Percentiles rank a stretch among this genome's conserved stretches.
Evolutionary conservation across 495 filamentous ascomycete species (phyloP).

Genomic region (Penicillium paradoxum): DNA sequence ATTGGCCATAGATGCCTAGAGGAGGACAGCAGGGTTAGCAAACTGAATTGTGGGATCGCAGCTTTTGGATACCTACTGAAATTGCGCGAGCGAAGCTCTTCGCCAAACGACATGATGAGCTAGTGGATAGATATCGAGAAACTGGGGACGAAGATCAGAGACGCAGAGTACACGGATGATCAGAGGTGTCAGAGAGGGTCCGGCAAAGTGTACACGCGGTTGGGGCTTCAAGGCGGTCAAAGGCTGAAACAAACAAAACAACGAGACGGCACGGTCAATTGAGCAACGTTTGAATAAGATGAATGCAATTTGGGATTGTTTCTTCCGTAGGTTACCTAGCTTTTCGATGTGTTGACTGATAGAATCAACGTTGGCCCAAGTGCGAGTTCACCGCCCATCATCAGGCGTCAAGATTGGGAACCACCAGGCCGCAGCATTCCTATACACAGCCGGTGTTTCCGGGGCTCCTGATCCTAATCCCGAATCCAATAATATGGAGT

Average conservation of each 20-base stretch:
- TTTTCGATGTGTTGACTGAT: not conserved
- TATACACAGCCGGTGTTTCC: too few relatives aligned
- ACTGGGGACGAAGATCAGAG: constrained; percentile 4
- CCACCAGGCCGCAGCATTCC: too few relatives aligned
- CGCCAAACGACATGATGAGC: constrained; percentile 46
- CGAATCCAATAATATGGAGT: too few relatives aligned
- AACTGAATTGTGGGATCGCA: constrained; percentile 15
- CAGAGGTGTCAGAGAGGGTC: constrained; percentile 10
- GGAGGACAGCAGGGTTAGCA: constrained; percentile 29
- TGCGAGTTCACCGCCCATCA: not conserved
- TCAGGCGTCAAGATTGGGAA: not conserved
- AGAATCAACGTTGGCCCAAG: not conserved
- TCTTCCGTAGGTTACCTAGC: not conserved
- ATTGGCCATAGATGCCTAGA: constrained; percentile 98
- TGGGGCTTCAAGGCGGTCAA: constrained; percentile 27
- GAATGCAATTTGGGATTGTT: not conserved
- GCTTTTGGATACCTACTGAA: constrained; percentile 69
- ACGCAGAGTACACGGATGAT: constrained; percentile 1
- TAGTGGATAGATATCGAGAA: constrained; percentile 1
- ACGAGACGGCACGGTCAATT: not conserved
- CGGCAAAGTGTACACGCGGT: constrained; percentile 23
- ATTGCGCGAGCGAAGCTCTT: constrained; percentile 91
- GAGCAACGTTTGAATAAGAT: not conserved
- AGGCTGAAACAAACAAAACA: constrained; percentile 24
- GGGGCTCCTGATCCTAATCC: too few relatives aligned